Evolutionary conservation across 345 rosid species (phyloP).

Genomic region (Melaleuca quinquenervia): DNA sequence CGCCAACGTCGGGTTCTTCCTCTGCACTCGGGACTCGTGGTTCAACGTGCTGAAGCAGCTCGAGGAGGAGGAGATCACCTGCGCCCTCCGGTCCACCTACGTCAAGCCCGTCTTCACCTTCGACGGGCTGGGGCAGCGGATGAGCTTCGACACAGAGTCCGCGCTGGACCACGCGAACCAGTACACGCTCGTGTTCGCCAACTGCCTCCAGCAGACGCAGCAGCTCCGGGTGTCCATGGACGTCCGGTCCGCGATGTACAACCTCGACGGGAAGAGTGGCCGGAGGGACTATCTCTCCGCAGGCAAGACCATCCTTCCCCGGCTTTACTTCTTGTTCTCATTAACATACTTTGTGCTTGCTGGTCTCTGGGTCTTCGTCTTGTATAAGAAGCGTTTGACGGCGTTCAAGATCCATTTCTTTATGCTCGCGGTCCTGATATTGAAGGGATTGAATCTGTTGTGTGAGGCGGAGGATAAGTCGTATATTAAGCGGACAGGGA

Average conservation of each 20-base stretch:
- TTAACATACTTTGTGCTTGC: slow-evolving; percentile 53
- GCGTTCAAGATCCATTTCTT: slow-evolving; percentile 79
- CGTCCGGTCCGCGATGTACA: slow-evolving; percentile 78
- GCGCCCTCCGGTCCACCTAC: slow-evolving; percentile 61
- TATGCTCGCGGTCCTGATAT: slow-evolving; percentile 72
- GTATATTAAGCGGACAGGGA: slow-evolving; percentile 79
- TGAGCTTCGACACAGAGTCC: slow-evolving; percentile 6
- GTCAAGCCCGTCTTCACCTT: slow-evolving; percentile 58
- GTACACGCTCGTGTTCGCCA: slow-evolving; percentile 74
- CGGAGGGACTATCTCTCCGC: slow-evolving; percentile 80
- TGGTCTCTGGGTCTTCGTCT: slow-evolving; percentile 60
- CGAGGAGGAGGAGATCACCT: slow-evolving; percentile 59
- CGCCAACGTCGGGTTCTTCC: slow-evolving; percentile 80
- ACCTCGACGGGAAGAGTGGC: slow-evolving; percentile 49
- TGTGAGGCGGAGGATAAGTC: slow-evolving; percentile 95
- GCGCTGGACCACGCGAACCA: slow-evolving; percentile 52
- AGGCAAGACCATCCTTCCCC: slow-evolving; percentile 68
- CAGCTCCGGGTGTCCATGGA: slow-evolving; percentile 57
- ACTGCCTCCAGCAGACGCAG: slow-evolving; percentile 42
- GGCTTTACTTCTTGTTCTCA: slow-evolving; percentile 68
- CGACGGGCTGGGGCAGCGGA: slow-evolving; percentile 32
- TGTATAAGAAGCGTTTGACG: slow-evolving; percentile 65
- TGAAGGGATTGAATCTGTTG: slow-evolving; percentile 61
- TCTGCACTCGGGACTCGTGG: slow-evolving; percentile 84
- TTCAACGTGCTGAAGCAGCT: slow-evolving; percentile 64